Conservation (phyloP, 108 stramenopile genomes). For the Fistulifera solaris region DNA sequence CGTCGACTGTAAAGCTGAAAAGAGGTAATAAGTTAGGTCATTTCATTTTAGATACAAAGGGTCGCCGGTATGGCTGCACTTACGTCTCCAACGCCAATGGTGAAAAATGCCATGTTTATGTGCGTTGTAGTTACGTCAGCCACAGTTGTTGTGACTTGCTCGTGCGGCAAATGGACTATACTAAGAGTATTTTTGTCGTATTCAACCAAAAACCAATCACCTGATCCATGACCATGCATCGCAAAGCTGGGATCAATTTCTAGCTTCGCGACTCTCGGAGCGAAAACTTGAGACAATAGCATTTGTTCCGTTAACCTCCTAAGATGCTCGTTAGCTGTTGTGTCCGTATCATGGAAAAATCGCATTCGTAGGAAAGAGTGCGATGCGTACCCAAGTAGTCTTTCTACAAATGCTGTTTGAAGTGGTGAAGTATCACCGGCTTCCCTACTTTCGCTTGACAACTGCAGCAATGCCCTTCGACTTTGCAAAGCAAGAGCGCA, state of each 20-base stretch:
- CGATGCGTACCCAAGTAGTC: slow-evolving; percentile 54
- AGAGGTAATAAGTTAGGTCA: not conserved
- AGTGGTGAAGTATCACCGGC: slow-evolving; percentile 1
- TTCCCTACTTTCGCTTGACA: slow-evolving; percentile 12
- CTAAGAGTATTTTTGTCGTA: slow-evolving; percentile 55
- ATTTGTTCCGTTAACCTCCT: slow-evolving; percentile 26
- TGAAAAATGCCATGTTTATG: slow-evolving; percentile 30
- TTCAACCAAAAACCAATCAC: slow-evolving; percentile 57
- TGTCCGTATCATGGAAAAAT: slow-evolving; percentile 19
- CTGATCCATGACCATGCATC: slow-evolving; percentile 25
- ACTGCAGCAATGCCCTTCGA: slow-evolving; percentile 43
- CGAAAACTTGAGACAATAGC: slow-evolving; percentile 36
- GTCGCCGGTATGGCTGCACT: not conserved
- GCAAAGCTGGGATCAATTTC: slow-evolving; percentile 15
- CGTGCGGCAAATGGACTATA: slow-evolving; percentile 5
- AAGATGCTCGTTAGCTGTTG: slow-evolving; percentile 35
- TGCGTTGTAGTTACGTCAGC: slow-evolving; percentile 13
- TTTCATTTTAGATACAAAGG: not conserved
- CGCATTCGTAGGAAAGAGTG: slow-evolving; percentile 38
- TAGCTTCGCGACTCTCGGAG: slow-evolving; percentile 34
- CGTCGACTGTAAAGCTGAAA: slow-evolving; percentile 44
- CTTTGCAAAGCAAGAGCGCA: slow-evolving; percentile 57
- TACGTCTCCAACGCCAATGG: slow-evolving; percentile 38
- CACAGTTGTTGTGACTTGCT: not conserved
- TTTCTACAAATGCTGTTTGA: slow-evolving; percentile 35